phyloP scores from a whole-genome alignment of 1,284 basidiomycete genomes.

The Tremellales sp. region DNA sequence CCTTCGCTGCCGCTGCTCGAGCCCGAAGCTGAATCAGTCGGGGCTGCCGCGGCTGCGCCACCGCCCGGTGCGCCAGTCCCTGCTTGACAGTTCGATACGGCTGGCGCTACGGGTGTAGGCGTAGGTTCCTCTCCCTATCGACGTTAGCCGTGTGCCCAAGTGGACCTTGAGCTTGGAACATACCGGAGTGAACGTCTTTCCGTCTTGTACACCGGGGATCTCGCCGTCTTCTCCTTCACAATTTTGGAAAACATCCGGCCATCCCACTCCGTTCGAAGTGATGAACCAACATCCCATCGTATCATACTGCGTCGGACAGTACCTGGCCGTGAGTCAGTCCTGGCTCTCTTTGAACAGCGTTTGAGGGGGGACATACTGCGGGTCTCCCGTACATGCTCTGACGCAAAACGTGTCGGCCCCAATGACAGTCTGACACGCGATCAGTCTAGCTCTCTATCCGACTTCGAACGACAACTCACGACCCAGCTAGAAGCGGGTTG shows the following conservation, averaged over 20 bases:
- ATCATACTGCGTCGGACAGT: conserved; percentile 30
- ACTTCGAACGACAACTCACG: conserved; percentile 17
- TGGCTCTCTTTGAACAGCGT: not conserved
- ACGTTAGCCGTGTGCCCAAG: not conserved
- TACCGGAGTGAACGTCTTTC: conserved; percentile 21
- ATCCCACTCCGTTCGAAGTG: conserved; percentile 24
- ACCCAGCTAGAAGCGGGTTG: conserved; percentile 26
- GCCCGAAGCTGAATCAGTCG: too few relatives aligned
- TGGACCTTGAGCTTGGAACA: not conserved
- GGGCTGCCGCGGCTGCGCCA: too few relatives aligned
- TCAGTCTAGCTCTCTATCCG: not conserved
- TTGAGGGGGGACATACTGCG: conserved; percentile 11
- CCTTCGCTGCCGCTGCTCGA: too few relatives aligned
- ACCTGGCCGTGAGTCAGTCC: conserved; percentile 9
- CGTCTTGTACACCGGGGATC: conserved; percentile 26
- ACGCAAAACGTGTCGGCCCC: conserved; percentile 32
- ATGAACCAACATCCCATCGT: conserved; percentile 35
- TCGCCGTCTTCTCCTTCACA: conserved; percentile 29
- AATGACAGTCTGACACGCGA: conserved; percentile 27
- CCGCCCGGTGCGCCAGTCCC: conserved; percentile 16
- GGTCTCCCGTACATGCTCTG: conserved; percentile 32
- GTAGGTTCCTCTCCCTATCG: conserved; percentile 6
- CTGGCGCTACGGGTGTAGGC: conserved; percentile 13
- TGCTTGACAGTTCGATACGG: conserved; percentile 13
- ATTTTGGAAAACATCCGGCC: conserved; percentile 27